These are phyloP conservation scores for Mallotus nudiflorus DNA, from an alignment of 345 rosid species.

Conservation along the genomic window DNA sequence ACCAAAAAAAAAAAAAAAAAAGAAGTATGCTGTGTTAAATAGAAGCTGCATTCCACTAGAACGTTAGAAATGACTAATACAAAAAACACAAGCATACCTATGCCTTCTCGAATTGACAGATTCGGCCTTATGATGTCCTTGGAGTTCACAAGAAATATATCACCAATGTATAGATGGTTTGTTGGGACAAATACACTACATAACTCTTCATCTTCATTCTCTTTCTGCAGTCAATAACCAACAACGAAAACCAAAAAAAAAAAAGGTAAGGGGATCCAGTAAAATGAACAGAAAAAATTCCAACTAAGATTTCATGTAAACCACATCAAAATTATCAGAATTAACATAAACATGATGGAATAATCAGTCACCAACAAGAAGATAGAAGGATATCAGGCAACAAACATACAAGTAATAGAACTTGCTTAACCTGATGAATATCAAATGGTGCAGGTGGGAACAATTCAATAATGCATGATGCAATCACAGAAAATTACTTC, in stretches of 20 bases:
- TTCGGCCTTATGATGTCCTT: conserved; percentile 65
- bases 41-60: background rate
- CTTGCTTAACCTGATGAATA: too few species aligned
- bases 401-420: too few species aligned
- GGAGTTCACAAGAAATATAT: conserved; percentile 61
- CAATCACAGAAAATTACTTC: too few species aligned
- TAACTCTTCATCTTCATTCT: conserved; percentile 65
- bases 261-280: conserved; percentile 4
- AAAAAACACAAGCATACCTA: conserved; percentile 38
- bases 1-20: too few species aligned
- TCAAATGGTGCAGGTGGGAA: too few species aligned
- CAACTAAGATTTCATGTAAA: background rate
- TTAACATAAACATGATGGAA: background rate
- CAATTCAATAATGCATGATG: too few species aligned
- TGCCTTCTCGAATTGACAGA: conserved; percentile 69
- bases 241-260: conserved; percentile 1
- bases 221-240: conserved; percentile 42
- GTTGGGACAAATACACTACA: conserved; percentile 74
- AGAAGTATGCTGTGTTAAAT: background rate
- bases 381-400: too few species aligned
- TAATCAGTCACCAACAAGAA: background rate
- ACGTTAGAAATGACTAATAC: background rate
- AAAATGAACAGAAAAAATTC: background rate
- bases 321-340: background rate
- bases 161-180: conserved; percentile 67